Base-by-base conservation (phyloP, 139 green algal species). In the Dunaliella sp. region DNA sequence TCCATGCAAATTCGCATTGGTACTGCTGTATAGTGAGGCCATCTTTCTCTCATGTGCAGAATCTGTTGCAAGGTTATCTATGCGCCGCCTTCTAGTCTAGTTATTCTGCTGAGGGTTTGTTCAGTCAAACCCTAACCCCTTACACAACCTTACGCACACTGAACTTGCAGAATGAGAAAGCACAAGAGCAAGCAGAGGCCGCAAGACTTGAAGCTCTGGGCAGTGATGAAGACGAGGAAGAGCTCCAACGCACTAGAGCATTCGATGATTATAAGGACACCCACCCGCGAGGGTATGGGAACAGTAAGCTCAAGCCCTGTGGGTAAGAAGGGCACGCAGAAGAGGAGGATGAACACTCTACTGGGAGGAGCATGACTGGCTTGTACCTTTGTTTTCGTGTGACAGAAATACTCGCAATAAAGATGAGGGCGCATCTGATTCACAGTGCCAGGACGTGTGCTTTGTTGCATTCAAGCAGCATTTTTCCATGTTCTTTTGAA, bases 231-330 rank as follows among this genome's bases (percentile, higher is more conserved):
- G 93, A 95, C 21, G 94, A 95, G 58, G 91, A 95, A 57, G 92
- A 92, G 73, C 82, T 93, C 77, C n/a, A 77, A 12, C 90, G 91
- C 84, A 38, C 83, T 77, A 88, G 94, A 0, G 91, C 90, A 3
- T 93, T 82, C 92, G 96, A 98, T 80, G 96, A 98, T 83, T 98
- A 89, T 80, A 93, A 93, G 31, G 96, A 98, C 58, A 89, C 93
- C 0, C 91, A 98, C 84, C 95, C 93, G 0, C 48, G 84, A 0
- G 96, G 96, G 16, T 92, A 86, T 84, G 96, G 96, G 36, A 98
- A 98, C 89, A 96, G 91, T 88, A 98, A 97, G 86, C 83, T 95
- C 38, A 89, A 90, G 36, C 93, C 93, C 1, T 92, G 88, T 81
- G 83, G 79, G 7, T 89, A 73, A 86, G 48, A n/a, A n/a, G n/a